Conservation (phyloP, 2,329 filamentous ascomycete genomes). For the Cladorrhinum sp. region DNA sequence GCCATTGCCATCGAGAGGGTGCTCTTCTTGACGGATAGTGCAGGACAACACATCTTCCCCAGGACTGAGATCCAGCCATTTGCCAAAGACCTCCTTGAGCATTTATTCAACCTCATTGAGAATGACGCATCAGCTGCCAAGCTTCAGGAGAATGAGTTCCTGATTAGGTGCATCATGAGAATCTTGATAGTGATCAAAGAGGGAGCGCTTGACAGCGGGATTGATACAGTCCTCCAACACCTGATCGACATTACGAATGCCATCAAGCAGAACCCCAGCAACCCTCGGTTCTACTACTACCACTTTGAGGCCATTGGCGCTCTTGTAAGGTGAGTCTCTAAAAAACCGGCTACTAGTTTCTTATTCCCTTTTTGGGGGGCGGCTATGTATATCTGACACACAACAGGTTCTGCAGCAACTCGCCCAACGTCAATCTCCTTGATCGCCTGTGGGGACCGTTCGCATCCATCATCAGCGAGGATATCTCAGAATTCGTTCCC, state of each 20-base stretch:
- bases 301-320: constrained; percentile 94
- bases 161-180: constrained; percentile 98
- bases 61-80: constrained; percentile 75
- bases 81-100: constrained; percentile 80
- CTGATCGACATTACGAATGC: constrained; percentile 86
- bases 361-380: no score
- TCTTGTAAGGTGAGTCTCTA: constrained; percentile 58
- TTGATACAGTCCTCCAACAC: constrained; percentile 76
- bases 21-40: constrained; percentile 75
- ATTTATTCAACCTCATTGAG: constrained; percentile 88
- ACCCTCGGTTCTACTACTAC: constrained; percentile 97
- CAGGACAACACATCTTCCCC: constrained; percentile 74
- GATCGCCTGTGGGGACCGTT: constrained; percentile 80
- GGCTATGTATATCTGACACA: constrained; percentile 35
- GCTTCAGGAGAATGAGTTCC: constrained; percentile 96
- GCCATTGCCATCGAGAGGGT: constrained; percentile 95
- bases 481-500: constrained; percentile 92
- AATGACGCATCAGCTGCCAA: constrained; percentile 82
- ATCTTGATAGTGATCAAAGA: constrained; percentile 93
- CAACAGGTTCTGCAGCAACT: constrained; percentile 54
- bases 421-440: constrained; percentile 71
- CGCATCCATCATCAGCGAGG: constrained; percentile 72
- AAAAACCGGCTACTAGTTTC: background rate
- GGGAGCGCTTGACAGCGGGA: constrained; percentile 62
- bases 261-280: constrained; percentile 93